These are phyloP conservation scores for Umbellularia californica DNA, from an alignment of 164 flowering plant species.

Conservation along the genomic window DNA sequence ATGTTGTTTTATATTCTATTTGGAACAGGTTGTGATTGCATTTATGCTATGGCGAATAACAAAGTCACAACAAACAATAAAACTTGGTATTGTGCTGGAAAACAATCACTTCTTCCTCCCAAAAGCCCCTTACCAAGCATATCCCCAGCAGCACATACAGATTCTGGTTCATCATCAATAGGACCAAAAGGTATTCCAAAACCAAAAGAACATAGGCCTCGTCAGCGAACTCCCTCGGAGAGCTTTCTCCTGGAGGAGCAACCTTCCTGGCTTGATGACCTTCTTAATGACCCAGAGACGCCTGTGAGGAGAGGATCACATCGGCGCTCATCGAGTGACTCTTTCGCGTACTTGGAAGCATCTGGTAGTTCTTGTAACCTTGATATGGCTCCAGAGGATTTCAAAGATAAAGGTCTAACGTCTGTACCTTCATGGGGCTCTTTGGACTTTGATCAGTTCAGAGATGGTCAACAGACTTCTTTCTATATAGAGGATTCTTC, in stretches of 20 bases:
- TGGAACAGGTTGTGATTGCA: not conserved
- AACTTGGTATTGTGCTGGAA: not conserved
- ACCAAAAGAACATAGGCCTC: constrained; percentile 49
- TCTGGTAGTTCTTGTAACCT: constrained; percentile 30
- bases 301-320: constrained; percentile 67
- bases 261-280: constrained; percentile 40
- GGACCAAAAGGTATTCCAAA: constrained; percentile 49
- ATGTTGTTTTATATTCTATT: not conserved
- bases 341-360: constrained; percentile 68
- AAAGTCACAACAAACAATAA: not conserved
- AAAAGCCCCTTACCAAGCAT: constrained; percentile 40
- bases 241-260: constrained; percentile 71
- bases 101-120: constrained; percentile 3
- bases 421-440: constrained; percentile 49
- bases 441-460: constrained; percentile 43
- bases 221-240: constrained; percentile 81
- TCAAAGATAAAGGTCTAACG: constrained; percentile 24
- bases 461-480: constrained; percentile 38
- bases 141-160: constrained; percentile 32
- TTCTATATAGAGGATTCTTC: constrained; percentile 34
- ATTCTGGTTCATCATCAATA: constrained; percentile 43
- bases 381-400: constrained; percentile 44
- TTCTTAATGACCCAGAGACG: constrained; percentile 67
- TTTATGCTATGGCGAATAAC: not conserved
- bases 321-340: constrained; percentile 84